A percentile compares a stretch with the other conserved stretches of the same genome.
Conservation (phyloP, 2,329 filamentous ascomycete genomes). For the Sclerotinia spermophila region DNA sequence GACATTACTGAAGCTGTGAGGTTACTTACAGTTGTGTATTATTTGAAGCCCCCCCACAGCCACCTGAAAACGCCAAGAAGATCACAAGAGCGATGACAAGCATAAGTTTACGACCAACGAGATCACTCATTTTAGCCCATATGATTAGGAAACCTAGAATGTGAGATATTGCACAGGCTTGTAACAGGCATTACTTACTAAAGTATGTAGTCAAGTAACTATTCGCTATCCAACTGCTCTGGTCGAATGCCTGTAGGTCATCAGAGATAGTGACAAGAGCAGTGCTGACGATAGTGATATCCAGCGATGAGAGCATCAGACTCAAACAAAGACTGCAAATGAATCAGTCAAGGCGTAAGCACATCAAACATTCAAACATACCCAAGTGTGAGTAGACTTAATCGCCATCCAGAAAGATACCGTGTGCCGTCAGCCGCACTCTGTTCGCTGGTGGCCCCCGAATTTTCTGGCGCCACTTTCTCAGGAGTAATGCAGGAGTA, state of each 20-base stretch:
- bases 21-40: slow-evolving; percentile 1
- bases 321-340: neutral
- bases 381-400: neutral
- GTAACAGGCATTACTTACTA: neutral
- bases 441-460: neutral
- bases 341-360: neutral
- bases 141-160: neutral
- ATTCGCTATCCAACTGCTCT: slow-evolving; percentile 14
- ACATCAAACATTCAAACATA: neutral
- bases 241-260: slow-evolving; percentile 1
- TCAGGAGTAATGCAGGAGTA: neutral
- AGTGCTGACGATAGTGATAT: slow-evolving; percentile 12
- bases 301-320: neutral
- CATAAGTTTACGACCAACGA: neutral
- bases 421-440: neutral
- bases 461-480: neutral
- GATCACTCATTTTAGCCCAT: slow-evolving; percentile 8
- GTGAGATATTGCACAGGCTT: neutral
- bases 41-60: neutral
- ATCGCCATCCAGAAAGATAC: slow-evolving; percentile 5
- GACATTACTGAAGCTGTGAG: neutral
- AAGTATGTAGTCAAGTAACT: slow-evolving; percentile 5
- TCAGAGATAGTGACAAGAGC: slow-evolving; percentile 6
- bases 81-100: neutral
- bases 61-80: slow-evolving; percentile 11